These are phyloP conservation scores for Puccinellia tenuiflora DNA, from an alignment of 176 grass and related monocot species.

Conservation along the genomic window DNA sequence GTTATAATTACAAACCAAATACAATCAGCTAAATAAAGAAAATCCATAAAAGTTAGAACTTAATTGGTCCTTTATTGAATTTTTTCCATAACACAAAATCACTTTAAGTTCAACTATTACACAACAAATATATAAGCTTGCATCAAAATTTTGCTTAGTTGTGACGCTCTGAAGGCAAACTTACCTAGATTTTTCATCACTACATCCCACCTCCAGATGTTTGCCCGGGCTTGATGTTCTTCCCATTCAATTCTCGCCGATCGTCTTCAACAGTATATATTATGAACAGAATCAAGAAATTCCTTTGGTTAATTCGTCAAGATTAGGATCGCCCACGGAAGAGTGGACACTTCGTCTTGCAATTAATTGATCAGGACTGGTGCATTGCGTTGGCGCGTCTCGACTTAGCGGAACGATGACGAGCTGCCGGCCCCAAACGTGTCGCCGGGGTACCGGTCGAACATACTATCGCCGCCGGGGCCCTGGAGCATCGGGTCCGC, in stretches of 20 bases:
- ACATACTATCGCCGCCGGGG: constrained; percentile 18
- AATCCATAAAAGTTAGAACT: not conserved
- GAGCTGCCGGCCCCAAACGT: constrained; percentile 28
- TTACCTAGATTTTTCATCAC: constrained; percentile 26
- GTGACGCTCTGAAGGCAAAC: constrained; percentile 20
- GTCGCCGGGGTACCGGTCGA: constrained; percentile 53
- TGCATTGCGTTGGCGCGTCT: not conserved
- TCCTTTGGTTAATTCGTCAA: constrained; percentile 15
- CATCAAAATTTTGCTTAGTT: not conserved
- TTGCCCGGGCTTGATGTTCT: not conserved
- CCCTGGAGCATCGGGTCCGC: constrained; percentile 46
- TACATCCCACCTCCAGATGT: not conserved
- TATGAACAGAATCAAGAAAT: constrained; percentile 6
- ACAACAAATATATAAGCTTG: constrained; percentile 32
- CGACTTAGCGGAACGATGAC: constrained; percentile 28
- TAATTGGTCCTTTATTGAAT: constrained; percentile 22
- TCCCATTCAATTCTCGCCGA: not conserved
- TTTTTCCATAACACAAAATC: constrained; percentile 20
- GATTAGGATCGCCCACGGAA: not conserved
- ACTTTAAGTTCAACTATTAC: constrained; percentile 27
- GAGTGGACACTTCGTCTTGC: not conserved
- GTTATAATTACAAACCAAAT: not conserved
- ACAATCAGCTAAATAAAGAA: not conserved
- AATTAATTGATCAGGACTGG: not conserved
- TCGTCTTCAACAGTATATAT: constrained; percentile 25